These are phyloP conservation scores for Suillus cothurnatus DNA, from an alignment of 768 basidiomycete genomes.

Conservation along the genomic window DNA sequence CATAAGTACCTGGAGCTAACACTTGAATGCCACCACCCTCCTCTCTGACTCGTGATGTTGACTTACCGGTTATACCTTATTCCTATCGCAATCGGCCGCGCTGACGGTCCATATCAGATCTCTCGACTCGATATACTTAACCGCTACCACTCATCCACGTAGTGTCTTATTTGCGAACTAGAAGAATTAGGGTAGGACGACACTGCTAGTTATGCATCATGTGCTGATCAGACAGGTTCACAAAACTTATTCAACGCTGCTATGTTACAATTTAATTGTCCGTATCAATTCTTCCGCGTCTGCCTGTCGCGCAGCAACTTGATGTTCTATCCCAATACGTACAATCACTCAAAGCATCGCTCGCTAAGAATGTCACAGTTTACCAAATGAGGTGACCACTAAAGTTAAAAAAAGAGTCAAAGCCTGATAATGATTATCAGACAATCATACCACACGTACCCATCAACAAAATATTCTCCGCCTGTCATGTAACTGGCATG, in stretches of 20 bases:
- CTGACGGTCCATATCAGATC: neutral
- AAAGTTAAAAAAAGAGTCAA: neutral
- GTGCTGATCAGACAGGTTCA: neutral
- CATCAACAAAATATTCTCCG: constrained; percentile 56
- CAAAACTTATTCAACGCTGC: neutral
- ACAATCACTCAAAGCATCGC: too few species aligned
- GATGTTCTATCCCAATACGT: neutral
- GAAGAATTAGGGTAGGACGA: neutral
- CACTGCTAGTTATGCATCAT: neutral
- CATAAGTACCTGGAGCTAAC: neutral
- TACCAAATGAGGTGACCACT: constrained; percentile 35
- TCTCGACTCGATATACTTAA: neutral
- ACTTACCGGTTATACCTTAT: too few species aligned
- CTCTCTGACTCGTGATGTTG: neutral
- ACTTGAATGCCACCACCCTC: neutral
- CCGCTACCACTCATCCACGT: neutral
- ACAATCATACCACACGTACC: constrained; percentile 39
- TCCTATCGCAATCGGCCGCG: too few species aligned
- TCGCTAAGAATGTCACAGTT: constrained; percentile 6
- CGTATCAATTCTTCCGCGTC: neutral
- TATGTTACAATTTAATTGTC: neutral
- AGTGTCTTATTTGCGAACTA: neutral
- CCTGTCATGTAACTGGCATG: constrained; percentile 61
- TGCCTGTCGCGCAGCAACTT: neutral
- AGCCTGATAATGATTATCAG: neutral